Evolutionary conservation across 192 early-diverging fungal species (phyloP).

Genomic region (Gaertneriomyces sp.): DNA sequence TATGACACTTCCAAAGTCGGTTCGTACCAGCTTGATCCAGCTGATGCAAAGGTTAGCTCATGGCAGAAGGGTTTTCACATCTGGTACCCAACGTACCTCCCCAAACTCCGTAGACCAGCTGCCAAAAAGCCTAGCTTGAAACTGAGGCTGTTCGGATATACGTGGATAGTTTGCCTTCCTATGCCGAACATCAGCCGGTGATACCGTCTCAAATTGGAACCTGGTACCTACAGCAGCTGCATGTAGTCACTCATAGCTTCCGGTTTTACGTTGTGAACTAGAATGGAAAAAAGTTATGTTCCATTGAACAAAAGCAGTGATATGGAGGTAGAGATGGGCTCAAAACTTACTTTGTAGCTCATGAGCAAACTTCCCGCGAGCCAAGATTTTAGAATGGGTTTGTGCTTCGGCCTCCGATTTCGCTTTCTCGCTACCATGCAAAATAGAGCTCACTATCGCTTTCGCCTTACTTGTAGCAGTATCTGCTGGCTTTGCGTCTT

Average conservation of each 20-base stretch:
- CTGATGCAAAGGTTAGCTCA: too few relatives aligned
- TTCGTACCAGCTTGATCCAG: constrained; percentile 77
- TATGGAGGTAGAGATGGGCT: too few relatives aligned
- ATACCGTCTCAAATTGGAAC: constrained; percentile 1
- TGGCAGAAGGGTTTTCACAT: too few relatives aligned
- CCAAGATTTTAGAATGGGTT: constrained; percentile 75
- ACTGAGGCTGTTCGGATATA: constrained; percentile 70
- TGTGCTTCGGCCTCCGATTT: constrained; percentile 30
- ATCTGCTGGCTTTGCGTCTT: too few relatives aligned
- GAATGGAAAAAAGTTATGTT: background rate
- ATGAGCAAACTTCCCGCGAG: constrained; percentile 85
- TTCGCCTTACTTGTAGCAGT: constrained; percentile 12
- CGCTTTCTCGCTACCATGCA: constrained; percentile 43
- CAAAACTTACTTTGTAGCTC: constrained; percentile 68
- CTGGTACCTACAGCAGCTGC: constrained; percentile 47
- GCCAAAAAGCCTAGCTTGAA: constrained; percentile 78
- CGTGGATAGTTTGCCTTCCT: constrained; percentile 74
- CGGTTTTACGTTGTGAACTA: constrained; percentile 80
- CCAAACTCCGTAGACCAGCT: constrained; percentile 88
- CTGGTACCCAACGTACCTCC: constrained; percentile 19
- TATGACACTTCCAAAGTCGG: too few relatives aligned
- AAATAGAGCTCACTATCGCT: constrained; percentile 63
- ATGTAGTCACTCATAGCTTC: constrained; percentile 84
- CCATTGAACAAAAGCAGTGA: too few relatives aligned
- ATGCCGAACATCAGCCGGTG: constrained; percentile 7